Conservation (phyloP, 2,329 filamentous ascomycete genomes). For the Seiridium unicorne region DNA sequence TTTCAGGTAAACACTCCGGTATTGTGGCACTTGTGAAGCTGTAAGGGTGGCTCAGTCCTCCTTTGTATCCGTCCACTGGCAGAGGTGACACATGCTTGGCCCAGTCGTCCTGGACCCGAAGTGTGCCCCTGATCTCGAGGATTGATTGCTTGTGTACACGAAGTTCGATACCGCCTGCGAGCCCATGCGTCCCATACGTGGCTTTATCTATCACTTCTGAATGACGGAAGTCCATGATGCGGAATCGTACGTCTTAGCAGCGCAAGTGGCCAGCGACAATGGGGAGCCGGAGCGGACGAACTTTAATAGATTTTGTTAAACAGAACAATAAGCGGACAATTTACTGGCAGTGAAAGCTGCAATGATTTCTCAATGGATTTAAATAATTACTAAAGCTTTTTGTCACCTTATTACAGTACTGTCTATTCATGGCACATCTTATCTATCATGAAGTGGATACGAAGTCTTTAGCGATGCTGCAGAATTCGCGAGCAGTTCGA, state of each 20-base stretch:
- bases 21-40: slow-evolving; percentile 30
- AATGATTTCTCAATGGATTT: no score
- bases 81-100: slow-evolving; percentile 18
- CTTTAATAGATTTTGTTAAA: not conserved
- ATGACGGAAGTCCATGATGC: slow-evolving; percentile 24
- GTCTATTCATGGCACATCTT: no score
- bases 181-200: slow-evolving; percentile 25
- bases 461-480: no score
- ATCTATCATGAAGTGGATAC: no score
- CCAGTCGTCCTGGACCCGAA: slow-evolving; percentile 35
- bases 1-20: slow-evolving; percentile 35
- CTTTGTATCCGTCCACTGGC: slow-evolving; percentile 25
- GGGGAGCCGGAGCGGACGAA: not conserved
- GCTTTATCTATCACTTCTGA: slow-evolving; percentile 23
- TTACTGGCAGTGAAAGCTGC: no score
- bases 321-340: not conserved
- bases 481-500: no score
- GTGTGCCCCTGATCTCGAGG: slow-evolving; percentile 26
- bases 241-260: not conserved
- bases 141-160: slow-evolving; percentile 20
- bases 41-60: slow-evolving; percentile 24
- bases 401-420: no score
- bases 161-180: slow-evolving; percentile 23
- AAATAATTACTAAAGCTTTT: no score
- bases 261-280: not conserved